Conservation (phyloP, 306 rosid species). For the Pterocarpus santalinus region DNA sequence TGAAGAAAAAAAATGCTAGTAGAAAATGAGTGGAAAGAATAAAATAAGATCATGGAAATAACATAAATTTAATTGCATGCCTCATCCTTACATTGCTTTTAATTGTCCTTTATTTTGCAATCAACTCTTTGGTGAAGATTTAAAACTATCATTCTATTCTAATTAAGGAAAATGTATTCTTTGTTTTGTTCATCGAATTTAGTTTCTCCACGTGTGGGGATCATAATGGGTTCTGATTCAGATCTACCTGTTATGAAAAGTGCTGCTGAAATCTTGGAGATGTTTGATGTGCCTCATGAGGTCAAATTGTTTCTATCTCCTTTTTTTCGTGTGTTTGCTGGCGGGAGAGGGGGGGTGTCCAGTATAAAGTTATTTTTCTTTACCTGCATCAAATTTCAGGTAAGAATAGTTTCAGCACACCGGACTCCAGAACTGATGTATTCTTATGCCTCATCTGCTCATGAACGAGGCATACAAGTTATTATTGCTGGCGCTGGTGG, state of each 20-base stretch:
- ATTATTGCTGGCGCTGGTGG: conserved; percentile 98
- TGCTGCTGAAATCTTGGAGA: conserved; percentile 78
- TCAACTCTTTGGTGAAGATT: neutral
- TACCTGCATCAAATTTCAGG: conserved; percentile 55
- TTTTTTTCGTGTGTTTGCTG: neutral
- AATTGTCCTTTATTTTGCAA: conserved; percentile 7
- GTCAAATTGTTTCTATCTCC: conserved; percentile 45
- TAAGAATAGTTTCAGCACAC: conserved; percentile 90
- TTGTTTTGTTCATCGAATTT: conserved; percentile 45
- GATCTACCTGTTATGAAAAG: conserved; percentile 93
- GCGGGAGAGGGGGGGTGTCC: neutral
- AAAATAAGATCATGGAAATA: neutral
- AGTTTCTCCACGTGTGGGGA: conserved; percentile 81
- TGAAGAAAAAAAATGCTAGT: neutral
- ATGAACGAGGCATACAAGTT: conserved; percentile 73
- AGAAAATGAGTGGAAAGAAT: neutral
- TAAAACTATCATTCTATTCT: neutral
- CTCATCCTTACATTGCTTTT: conserved; percentile 22
- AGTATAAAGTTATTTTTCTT: conserved; percentile 25
- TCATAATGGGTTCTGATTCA: conserved; percentile 97
- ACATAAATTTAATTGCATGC: neutral
- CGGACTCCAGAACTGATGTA: conserved; percentile 86
- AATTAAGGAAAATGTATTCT: conserved; percentile 28
- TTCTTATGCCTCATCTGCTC: conserved; percentile 77
- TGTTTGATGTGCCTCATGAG: conserved; percentile 82